Evolutionary conservation across 805 yeast genomes (phyloP), one percentile per base, ranked within the genome.

Genomic region (Jamesozyma jinghongensis): DNA sequence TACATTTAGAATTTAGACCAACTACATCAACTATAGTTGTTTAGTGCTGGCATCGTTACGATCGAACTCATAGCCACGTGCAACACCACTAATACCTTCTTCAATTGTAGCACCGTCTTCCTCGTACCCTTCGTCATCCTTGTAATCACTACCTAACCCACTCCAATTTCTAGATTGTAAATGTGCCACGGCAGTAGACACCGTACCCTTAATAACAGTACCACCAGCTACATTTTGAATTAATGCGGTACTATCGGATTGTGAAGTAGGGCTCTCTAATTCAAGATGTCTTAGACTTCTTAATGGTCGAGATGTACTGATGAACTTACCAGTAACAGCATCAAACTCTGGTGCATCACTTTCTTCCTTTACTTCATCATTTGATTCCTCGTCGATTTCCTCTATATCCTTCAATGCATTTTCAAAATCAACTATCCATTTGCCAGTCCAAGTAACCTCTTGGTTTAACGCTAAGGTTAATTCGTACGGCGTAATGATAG

Each of bases 401-500:
- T 60, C 66, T 14, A 62, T 63, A 25, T 63, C 68, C 4, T 60
- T 51, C 8, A 66, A 51, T 3, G 80, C 66, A 3, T 76, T 71
- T 31, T 74, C 74, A 61, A 88, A 87, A 50, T 84, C 92, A 1
- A 86, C 77, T 10, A 84, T 74, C 97, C 98, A 92, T 50, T 82
- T 73, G 1, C 97, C 97, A 0, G 94, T 80, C 98, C 98, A 92
- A 1, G 77, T 68, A 18, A 85, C 69, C 47, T 82, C 86, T 19
- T 75, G 77, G 46, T 74, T 74, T 43, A 92, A 69, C 0, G 97
- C 95, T 59, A 90, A 63, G 36, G 80, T 74, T 32, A 92, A 66
- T 59, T 92, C 98, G 61, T 85, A 90, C 0, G 97, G 97, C 0
- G 98, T 92, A 16, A 92, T 77, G 10, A 92, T 83, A 1, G 97